phyloP scores from a whole-genome alignment of 768 basidiomycete genomes.

The Thelephora ganbajun region DNA sequence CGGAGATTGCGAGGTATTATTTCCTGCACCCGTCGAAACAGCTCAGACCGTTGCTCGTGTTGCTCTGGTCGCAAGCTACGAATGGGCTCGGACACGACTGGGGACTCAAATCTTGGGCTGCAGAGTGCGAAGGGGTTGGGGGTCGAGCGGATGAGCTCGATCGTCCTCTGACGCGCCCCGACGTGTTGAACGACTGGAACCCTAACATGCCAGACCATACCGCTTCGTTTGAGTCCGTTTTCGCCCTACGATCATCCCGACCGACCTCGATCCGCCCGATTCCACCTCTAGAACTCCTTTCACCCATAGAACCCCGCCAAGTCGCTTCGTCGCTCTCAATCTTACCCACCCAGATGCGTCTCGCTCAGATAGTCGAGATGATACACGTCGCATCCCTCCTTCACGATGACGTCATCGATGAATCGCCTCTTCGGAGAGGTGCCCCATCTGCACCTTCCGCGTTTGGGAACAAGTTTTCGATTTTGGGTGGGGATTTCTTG shows the following conservation, averaged over 20 bases:
- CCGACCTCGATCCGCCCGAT: constrained; percentile 21
- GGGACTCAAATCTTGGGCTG: constrained; percentile 44
- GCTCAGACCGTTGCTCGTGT: constrained; percentile 75
- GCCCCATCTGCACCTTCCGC: constrained; percentile 54
- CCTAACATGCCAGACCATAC: constrained; percentile 73
- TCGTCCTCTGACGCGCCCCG: constrained; percentile 61
- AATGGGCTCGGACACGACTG: constrained; percentile 73
- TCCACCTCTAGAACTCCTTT: constrained; percentile 6
- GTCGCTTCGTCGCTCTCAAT: constrained; percentile 24
- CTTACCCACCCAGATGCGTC: constrained; percentile 79
- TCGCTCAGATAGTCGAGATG: constrained; percentile 97
- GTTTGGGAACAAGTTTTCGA: constrained; percentile 86
- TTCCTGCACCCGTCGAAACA: constrained; percentile 85
- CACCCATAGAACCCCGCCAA: constrained; percentile 14
- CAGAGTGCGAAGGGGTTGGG: constrained; percentile 39
- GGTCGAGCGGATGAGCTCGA: constrained; percentile 53
- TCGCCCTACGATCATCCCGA: constrained; percentile 28
- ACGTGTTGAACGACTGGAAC: constrained; percentile 86
- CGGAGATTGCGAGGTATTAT: constrained; percentile 84
- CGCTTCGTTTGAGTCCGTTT: constrained; percentile 42
- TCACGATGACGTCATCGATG: constrained; percentile 83
- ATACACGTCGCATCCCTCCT: constrained; percentile 90
- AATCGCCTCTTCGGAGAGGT: constrained; percentile 56
- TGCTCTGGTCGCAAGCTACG: constrained; percentile 84
- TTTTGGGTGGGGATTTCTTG: constrained; percentile 92